phyloP scores from a whole-genome alignment of 164 flowering plant species.

The Liquidambar formosana region DNA sequence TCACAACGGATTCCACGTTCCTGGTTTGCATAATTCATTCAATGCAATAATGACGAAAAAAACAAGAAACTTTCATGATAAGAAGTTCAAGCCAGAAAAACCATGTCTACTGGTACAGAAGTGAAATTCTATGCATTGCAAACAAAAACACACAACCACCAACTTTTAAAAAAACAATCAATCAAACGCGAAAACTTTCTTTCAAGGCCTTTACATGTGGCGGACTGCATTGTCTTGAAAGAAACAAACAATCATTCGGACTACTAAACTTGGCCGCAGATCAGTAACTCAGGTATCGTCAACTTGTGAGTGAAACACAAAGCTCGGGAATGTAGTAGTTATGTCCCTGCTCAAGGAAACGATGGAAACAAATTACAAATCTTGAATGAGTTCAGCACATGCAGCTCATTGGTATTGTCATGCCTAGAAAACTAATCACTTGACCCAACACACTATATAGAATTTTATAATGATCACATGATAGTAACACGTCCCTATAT shows the following conservation, averaged over 20 bases:
- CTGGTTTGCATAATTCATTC: too few relatives aligned
- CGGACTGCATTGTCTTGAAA: conserved; percentile 7
- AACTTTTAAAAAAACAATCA: background rate
- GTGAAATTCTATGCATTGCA: background rate
- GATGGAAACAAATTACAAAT: background rate
- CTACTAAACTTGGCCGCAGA: background rate
- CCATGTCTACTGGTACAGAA: too few relatives aligned
- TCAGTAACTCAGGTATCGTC: conserved; percentile 38
- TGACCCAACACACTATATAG: too few relatives aligned
- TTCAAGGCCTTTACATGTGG: background rate
- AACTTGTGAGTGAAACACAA: conserved; percentile 55
- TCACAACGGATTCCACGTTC: too few relatives aligned
- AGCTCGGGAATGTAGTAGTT: conserved; percentile 52
- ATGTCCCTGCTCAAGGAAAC: conserved; percentile 45
- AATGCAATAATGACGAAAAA: too few relatives aligned
- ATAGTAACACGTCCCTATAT: too few relatives aligned
- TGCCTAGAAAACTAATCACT: too few relatives aligned
- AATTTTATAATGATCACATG: too few relatives aligned
- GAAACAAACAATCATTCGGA: background rate
- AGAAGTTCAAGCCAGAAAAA: too few relatives aligned
- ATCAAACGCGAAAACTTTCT: background rate
- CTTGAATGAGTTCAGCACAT: background rate
- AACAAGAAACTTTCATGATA: too few relatives aligned
- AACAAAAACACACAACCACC: background rate
- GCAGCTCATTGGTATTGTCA: too few relatives aligned